Evolutionary conservation across 495 filamentous ascomycete species (phyloP).

Genomic region (Acidomyces sp.): DNA sequence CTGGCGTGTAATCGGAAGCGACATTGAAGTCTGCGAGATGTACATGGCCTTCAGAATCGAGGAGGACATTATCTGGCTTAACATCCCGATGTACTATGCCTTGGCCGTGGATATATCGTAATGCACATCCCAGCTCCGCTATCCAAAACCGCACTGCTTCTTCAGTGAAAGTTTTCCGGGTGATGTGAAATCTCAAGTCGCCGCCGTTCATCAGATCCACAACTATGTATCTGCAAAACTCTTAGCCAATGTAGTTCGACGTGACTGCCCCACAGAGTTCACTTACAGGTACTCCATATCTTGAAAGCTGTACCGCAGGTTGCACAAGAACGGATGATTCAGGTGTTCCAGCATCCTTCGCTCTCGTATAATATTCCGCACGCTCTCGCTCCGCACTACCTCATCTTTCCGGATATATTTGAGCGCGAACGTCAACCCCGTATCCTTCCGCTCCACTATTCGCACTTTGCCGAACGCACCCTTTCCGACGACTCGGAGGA

Average conservation of each 20-base stretch:
- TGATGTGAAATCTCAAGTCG: slow-evolving; percentile 94
- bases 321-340: slow-evolving; percentile 96
- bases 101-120: slow-evolving; percentile 82
- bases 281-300: slow-evolving; percentile 96
- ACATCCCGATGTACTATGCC: slow-evolving; percentile 93
- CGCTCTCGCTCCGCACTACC: slow-evolving; percentile 94
- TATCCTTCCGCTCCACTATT: slow-evolving; percentile 96
- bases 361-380: slow-evolving; percentile 95
- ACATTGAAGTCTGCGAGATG: slow-evolving; percentile 99
- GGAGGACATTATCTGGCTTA: slow-evolving; percentile 91
- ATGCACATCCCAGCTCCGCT: slow-evolving; percentile 79
- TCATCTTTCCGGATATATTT: slow-evolving; percentile 99
- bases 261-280: no score
- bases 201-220: slow-evolving; percentile 98
- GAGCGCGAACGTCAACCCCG: slow-evolving; percentile 80
- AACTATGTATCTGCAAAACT: slow-evolving; percentile 69
- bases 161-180: slow-evolving; percentile 93
- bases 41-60: slow-evolving; percentile 89
- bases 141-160: slow-evolving; percentile 96
- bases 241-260: no score
- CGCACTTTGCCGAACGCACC: slow-evolving; percentile 97
- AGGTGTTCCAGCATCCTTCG: slow-evolving; percentile 94
- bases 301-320: slow-evolving; percentile 96
- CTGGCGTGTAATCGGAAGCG: slow-evolving; percentile 75
- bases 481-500: slow-evolving; percentile 89